phyloP scores from a whole-genome alignment of 2,329 filamentous ascomycete species.

The Neopestalotiopsis clavispora region DNA sequence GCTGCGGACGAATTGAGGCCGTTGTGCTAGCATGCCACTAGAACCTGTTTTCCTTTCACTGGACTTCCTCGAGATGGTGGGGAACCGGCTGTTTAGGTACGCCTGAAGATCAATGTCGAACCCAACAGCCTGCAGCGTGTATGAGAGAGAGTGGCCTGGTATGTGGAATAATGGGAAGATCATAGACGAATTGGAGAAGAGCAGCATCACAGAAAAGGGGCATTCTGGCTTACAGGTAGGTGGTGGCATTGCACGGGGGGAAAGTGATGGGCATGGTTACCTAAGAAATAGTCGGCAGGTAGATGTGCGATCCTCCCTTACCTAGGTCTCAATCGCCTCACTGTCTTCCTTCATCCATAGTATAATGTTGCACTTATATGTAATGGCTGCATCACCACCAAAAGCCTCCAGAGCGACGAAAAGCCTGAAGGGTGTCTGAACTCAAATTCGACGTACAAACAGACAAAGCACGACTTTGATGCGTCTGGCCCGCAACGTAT shows the following conservation, averaged over 20 bases:
- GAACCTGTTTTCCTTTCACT: slow-evolving; percentile 18
- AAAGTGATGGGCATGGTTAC: no score
- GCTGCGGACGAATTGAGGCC: slow-evolving; percentile 5
- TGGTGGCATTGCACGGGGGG: neutral
- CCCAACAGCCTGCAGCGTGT: neutral
- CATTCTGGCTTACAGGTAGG: neutral
- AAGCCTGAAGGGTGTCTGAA: neutral
- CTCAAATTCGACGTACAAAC: neutral
- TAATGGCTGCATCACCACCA: neutral
- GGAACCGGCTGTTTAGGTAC: slow-evolving; percentile 9
- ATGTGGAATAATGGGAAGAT: neutral
- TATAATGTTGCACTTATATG: slow-evolving; percentile 1
- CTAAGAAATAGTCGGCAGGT: neutral
- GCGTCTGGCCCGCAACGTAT: neutral
- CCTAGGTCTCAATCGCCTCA: neutral
- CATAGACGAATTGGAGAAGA: neutral
- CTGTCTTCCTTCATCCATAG: neutral
- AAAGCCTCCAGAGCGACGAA: neutral
- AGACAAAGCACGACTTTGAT: neutral
- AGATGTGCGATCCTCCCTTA: neutral
- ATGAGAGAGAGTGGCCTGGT: neutral
- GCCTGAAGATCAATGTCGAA: neutral
- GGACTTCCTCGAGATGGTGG: slow-evolving; percentile 16
- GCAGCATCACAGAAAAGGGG: neutral
- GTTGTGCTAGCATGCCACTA: slow-evolving; percentile 19